Base-by-base conservation (phyloP, 345 rosid species). In the Xanthoceras sorbifolium region DNA sequence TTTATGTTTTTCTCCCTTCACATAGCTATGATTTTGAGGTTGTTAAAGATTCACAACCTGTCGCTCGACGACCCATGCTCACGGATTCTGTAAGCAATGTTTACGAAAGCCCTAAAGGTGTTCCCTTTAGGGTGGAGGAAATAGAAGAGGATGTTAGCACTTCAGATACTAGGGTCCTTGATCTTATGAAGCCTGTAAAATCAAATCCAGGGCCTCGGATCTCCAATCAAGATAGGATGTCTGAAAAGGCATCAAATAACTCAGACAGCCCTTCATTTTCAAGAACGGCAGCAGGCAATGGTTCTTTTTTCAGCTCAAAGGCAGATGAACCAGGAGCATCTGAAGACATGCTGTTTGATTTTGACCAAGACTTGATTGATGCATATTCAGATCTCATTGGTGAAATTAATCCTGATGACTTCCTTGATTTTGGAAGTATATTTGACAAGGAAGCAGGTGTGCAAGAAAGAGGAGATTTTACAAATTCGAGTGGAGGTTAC, bases 1-100 rank as follows among this genome's bases (percentile, higher is more conserved):
- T 95, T 72, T 86, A 93, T 82, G 92, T 96, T 28, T 88, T 87
- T 78, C 99, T 93, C 64, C 91, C 99, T 69, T 83, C 93, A 2
- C 93, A 84, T 20, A 77, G 71, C 59, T 84, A 14, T 67, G 87
- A 88, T 78, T 92, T 93, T 85, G 90, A 92, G 84, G 83, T 93
- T 79, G 75, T 87, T 63, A 85, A 81, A 80, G 85, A 81, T 66
- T 48, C 72, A 2, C 14, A 48, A 63, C 82, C 63, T 9, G 36
- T 68, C 60, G 36, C 29, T 0, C 75, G 81, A 74, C 72, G 44
- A 40, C 81, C 10, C 9, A 79, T 81, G 77, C 78, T 69, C 32
- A 75, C 42, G 73, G 81, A 67, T 73, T 62, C 84, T 67, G 18
- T 79, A 12, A 32, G 65, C 60, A 78, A 72, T 78, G 88, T 83